Conservation (phyloP, 805 yeast genomes). For the Myxozyma geophila region DNA sequence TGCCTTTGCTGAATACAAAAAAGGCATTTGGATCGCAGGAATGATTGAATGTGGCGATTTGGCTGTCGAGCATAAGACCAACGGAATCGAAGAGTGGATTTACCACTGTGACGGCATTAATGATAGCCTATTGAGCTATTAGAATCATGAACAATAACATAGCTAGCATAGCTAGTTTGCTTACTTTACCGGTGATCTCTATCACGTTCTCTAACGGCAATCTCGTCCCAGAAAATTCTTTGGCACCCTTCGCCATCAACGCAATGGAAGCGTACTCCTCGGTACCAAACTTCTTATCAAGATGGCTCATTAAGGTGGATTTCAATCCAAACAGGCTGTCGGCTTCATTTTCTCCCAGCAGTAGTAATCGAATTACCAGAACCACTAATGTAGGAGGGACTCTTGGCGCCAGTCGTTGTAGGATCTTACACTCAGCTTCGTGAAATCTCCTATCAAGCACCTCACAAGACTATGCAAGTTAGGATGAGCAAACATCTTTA, state of each 20-base stretch:
- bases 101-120: slow-evolving; percentile 15
- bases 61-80: slow-evolving; percentile 28
- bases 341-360: neutral
- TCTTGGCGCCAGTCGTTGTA: neutral
- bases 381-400: slow-evolving; percentile 14
- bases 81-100: slow-evolving; percentile 15
- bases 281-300: neutral
- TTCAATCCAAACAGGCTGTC: neutral
- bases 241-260: slow-evolving; percentile 21
- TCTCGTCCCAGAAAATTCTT: slow-evolving; percentile 12
- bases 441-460: slow-evolving; percentile 20
- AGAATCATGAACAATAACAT: neutral
- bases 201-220: neutral
- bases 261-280: slow-evolving; percentile 10
- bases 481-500: too few species aligned
- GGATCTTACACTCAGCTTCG: slow-evolving; percentile 15
- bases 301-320: slow-evolving; percentile 3
- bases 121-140: neutral
- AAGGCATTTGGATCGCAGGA: slow-evolving; percentile 35
- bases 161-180: neutral
- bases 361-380: slow-evolving; percentile 15
- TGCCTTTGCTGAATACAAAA: slow-evolving; percentile 15
- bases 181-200: slow-evolving; percentile 15
- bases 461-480: slow-evolving; percentile 15
- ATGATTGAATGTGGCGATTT: slow-evolving; percentile 32